These are phyloP conservation scores for Saposhnikovia divaricata DNA, from an alignment of 129 eudicot genomes.

Conservation along the genomic window DNA sequence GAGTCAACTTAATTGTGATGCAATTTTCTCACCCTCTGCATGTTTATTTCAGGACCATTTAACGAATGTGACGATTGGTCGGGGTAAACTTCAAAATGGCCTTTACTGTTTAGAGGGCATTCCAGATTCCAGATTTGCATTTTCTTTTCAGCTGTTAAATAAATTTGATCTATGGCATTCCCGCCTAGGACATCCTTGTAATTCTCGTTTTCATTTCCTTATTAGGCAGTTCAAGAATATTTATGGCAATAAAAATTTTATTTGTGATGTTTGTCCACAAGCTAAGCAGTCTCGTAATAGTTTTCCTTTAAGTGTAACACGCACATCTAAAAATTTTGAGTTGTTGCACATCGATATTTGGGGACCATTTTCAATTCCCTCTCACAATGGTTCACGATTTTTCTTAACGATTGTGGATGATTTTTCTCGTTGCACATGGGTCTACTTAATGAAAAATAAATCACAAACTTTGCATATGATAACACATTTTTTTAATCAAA, in stretches of 20 bases:
- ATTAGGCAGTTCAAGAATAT: neutral
- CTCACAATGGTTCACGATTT: neutral
- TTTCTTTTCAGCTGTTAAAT: neutral
- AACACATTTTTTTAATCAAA: neutral
- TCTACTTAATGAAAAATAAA: neutral
- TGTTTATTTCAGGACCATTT: too few relatives aligned
- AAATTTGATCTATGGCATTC: neutral
- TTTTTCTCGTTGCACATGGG: neutral
- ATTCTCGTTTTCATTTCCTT: neutral
- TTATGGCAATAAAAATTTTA: neutral
- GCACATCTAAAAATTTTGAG: neutral
- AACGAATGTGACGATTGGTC: too few relatives aligned
- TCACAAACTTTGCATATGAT: neutral
- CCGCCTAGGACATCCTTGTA: neutral
- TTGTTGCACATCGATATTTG: neutral
- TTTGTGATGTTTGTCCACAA: constrained; percentile 2
- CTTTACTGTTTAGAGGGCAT: too few relatives aligned
- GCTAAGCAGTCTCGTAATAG: neutral
- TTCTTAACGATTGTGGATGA: constrained; percentile 5
- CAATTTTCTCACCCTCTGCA: too few relatives aligned
- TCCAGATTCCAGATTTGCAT: neutral
- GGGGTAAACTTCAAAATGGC: too few relatives aligned
- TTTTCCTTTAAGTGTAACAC: neutral
- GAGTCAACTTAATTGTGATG: too few relatives aligned
- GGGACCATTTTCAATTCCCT: constrained; percentile 1